Evolutionary conservation across 1,139 yeast genomes (phyloP).

Genomic region (Scheffersomyces insectosa): DNA sequence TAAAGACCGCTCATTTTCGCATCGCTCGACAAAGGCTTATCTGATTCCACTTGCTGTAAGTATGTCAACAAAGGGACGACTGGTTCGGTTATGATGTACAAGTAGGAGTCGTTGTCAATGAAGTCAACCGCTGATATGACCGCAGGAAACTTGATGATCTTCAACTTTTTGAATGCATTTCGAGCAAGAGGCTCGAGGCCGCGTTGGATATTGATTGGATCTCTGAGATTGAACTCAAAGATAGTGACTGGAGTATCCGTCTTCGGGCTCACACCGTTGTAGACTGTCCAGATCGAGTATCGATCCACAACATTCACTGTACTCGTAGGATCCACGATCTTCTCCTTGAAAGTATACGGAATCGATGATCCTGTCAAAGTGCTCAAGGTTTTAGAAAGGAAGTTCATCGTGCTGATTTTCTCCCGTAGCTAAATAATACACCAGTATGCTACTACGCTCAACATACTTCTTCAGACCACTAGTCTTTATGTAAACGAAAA

Average conservation of each 20-base stretch:
- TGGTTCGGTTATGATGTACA: slow-evolving; percentile 78
- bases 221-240: slow-evolving; percentile 59
- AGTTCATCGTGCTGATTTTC: slow-evolving; percentile 62
- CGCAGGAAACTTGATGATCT: slow-evolving; percentile 77
- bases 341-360: slow-evolving; percentile 57
- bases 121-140: slow-evolving; percentile 69
- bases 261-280: slow-evolving; percentile 48
- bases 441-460: too few species aligned
- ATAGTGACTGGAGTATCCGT: slow-evolving; percentile 49
- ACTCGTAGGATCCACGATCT: slow-evolving; percentile 28
- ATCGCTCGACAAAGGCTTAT: slow-evolving; percentile 28
- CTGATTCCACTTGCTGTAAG: slow-evolving; percentile 17
- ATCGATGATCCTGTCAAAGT: slow-evolving; percentile 55
- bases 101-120: slow-evolving; percentile 57
- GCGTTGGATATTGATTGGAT: slow-evolving; percentile 32
- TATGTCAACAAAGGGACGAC: slow-evolving; percentile 58
- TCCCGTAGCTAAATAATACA: too few species aligned
- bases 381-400: slow-evolving; percentile 56
- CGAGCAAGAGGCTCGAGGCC: slow-evolving; percentile 50
- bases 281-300: slow-evolving; percentile 49
- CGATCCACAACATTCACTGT: slow-evolving; percentile 22
- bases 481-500: too few species aligned
- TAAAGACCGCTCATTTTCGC: slow-evolving; percentile 59
- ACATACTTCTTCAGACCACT: too few species aligned
- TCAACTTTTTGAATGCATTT: slow-evolving; percentile 65